Conservation (phyloP, 306 rosid genomes). For the Canavalia gladiata region DNA sequence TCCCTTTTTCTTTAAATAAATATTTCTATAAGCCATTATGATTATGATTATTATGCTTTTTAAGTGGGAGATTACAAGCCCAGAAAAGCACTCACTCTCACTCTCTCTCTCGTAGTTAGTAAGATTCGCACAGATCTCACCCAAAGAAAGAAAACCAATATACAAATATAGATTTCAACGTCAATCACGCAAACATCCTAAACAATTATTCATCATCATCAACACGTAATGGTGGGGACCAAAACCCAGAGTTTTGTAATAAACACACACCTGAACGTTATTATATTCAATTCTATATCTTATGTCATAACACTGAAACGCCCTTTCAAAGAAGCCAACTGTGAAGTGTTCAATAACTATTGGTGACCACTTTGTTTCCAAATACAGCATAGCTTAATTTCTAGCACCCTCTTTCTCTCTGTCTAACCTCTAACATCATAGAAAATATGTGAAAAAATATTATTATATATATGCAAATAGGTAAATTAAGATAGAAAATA, state of each 20-base stretch:
- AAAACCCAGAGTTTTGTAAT: conserved; percentile 46
- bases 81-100: conserved; percentile 45
- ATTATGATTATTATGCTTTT: conserved; percentile 58
- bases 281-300: conserved; percentile 31
- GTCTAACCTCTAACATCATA: background rate
- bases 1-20: background rate
- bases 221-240: conserved; percentile 75
- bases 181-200: conserved; percentile 98
- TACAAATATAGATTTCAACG: conserved; percentile 69
- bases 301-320: conserved; percentile 12
- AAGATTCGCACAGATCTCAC: conserved; percentile 84
- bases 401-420: background rate
- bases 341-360: background rate
- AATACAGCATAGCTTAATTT: background rate
- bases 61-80: conserved; percentile 56
- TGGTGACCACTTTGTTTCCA: conserved; percentile 19
- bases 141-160: conserved; percentile 53
- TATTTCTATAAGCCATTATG: conserved; percentile 31
- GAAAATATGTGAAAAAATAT: too few relatives aligned
- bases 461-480: too few relatives aligned
- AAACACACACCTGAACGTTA: conserved; percentile 67
- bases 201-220: conserved; percentile 73
- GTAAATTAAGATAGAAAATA: too few relatives aligned
- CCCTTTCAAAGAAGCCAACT: conserved; percentile 45
- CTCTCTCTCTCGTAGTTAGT: conserved; percentile 75